Percentiles rank a stretch among this genome's conserved stretches.
Evolutionary conservation across 2,329 filamentous ascomycete genomes (phyloP).

Genomic region (Fusarium agapanthi): DNA sequence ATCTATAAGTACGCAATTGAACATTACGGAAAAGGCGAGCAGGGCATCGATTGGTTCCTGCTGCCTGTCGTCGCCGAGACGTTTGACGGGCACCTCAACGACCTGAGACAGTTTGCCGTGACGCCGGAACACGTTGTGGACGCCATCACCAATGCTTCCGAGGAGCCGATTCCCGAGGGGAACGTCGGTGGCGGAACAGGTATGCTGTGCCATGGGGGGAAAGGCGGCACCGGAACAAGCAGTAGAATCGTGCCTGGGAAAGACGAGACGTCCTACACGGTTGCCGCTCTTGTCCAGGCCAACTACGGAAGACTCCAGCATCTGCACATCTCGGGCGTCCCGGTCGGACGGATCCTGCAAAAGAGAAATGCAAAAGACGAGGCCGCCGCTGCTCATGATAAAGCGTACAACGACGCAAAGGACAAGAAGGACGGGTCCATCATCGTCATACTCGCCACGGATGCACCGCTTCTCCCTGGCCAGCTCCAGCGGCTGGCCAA

Average conservation of each 20-base stretch:
- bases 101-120: neutral
- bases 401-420: neutral
- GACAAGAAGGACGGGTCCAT: neutral
- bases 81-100: neutral
- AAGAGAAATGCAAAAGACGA: neutral
- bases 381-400: neutral
- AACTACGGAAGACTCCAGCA: neutral
- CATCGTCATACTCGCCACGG: neutral
- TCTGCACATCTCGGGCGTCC: neutral
- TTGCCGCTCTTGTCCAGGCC: neutral
- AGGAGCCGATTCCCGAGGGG: neutral
- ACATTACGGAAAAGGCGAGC: neutral
- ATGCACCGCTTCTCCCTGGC: neutral
- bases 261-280: accelerated
- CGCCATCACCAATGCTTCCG: neutral
- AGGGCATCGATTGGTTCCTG: neutral
- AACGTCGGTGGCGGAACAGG: neutral
- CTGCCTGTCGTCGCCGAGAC: neutral
- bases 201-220: neutral
- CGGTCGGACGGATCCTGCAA: neutral
- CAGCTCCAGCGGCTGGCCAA: neutral
- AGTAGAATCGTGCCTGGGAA: neutral
- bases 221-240: neutral
- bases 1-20: neutral
- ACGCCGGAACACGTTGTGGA: neutral